Evolutionary conservation across 176 grass and related monocot species (phyloP), one percentile per base, ranked within the genome.

Genomic region (Eragrostis nindensis): DNA sequence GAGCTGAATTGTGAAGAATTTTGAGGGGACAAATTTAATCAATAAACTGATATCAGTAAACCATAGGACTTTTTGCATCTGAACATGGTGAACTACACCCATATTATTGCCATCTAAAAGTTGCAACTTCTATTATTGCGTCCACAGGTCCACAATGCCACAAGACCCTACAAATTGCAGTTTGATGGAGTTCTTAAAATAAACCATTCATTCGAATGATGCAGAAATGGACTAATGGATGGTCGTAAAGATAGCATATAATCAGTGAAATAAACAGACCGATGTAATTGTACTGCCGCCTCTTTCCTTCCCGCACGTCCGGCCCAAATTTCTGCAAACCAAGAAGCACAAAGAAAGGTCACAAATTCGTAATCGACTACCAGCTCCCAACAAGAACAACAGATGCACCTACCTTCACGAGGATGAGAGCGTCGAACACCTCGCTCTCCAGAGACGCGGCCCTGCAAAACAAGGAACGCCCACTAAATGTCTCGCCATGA

Each of bases 221-320:
- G 27, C 27, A 80, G 7, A 9, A 49, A 48, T 65, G n/a, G 15
- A 17, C n/a, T 11, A 19, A 66, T 27, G 14, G 43, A 66, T 42
- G 40, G 21, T 2, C 21, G 17, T 44, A 78, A 61, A 19, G 3
- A 49, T n/a, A 57, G 43, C 10, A 71, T 69, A 27, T 24, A 0
- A 61, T 11, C 29, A 78, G 17, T 41, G 40, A 76, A 84, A 26
- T 6, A 62, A 65, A 38, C 79, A 48, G 64, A 98, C 92, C 95
- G 0, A 98, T 98, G 52, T 98, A 95, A 84, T 93, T 98, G 71
- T 87, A 98, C 72, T 98, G 95, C 36, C 95, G 95, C 80, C 95
- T 95, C 52, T 17, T 95, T 79, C 95, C 95, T 71, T 98, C 95
- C 49, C 88, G 64, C 39, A 98, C 95, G 64, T 98, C 95, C 24